These are phyloP conservation scores for Mycena sanguinolenta DNA, from an alignment of 768 basidiomycete genomes.

Conservation along the genomic window DNA sequence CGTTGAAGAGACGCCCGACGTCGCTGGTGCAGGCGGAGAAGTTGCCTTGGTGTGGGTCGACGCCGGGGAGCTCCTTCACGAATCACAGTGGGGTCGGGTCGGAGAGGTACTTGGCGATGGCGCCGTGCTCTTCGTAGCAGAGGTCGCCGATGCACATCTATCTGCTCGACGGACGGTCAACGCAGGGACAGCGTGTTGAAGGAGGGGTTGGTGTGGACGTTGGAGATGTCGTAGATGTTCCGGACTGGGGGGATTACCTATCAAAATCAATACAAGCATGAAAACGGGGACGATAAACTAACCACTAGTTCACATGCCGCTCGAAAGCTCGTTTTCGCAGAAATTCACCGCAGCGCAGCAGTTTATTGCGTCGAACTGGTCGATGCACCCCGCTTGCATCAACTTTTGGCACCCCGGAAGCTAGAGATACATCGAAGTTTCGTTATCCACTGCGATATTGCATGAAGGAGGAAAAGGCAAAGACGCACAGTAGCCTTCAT, in stretches of 20 bases:
- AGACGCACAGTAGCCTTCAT: conserved; percentile 70
- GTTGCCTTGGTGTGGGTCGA: conserved; percentile 64
- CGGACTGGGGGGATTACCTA: conserved; percentile 44
- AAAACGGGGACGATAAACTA: conserved; percentile 34
- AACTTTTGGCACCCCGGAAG: conserved; percentile 74
- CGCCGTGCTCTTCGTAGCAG: conserved; percentile 52
- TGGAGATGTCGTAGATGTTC: conserved; percentile 81
- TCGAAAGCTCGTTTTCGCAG: conserved; percentile 67
- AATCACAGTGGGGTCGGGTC: no score
- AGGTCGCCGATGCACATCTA: conserved; percentile 50
- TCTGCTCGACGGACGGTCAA: conserved; percentile 47
- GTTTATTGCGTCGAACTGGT: conserved; percentile 72
- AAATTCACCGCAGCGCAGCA: conserved; percentile 75
- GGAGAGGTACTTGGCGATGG: conserved; percentile 73
- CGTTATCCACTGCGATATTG: no score
- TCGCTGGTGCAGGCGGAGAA: conserved; percentile 69
- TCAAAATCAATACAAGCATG: conserved; percentile 10
- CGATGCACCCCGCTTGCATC: conserved; percentile 68
- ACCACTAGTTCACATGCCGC: conserved; percentile 57
- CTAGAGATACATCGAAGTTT: no score
- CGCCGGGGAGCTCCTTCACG: conserved; percentile 70
- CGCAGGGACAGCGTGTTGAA: conserved; percentile 64
- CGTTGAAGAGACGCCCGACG: conserved; percentile 65
- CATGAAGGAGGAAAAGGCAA: neutral
- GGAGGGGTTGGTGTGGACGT: conserved; percentile 69